These are phyloP conservation scores for Colletotrichum nymphaeae DNA, from an alignment of 2,329 filamentous ascomycete genomes.

Conservation along the genomic window DNA sequence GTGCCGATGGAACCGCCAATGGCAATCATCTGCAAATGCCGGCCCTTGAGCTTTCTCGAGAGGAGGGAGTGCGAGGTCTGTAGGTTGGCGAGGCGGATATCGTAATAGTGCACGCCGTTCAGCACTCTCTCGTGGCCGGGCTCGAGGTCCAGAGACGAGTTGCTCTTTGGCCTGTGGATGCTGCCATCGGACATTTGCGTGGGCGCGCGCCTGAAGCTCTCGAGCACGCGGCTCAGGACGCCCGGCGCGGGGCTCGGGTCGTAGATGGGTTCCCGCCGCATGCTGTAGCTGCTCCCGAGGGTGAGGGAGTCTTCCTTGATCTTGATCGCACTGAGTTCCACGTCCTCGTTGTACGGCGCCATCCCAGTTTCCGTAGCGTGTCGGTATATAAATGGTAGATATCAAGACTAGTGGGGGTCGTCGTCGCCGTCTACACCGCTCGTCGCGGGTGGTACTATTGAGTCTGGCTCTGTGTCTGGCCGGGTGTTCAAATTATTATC, in stretches of 20 bases:
- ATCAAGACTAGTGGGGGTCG: neutral
- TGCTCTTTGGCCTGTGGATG: conserved; percentile 54
- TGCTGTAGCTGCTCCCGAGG: conserved; percentile 62
- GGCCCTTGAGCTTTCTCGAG: conserved; percentile 80
- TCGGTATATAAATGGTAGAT: neutral
- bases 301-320: conserved; percentile 68
- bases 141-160: conserved; percentile 45
- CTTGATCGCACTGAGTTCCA: conserved; percentile 69
- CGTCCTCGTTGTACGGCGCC: conserved; percentile 52
- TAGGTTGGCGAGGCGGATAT: conserved; percentile 69
- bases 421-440: neutral
- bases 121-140: conserved; percentile 43
- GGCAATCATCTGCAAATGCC: conserved; percentile 97
- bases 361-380: conserved; percentile 40
- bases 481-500: neutral
- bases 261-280: conserved; percentile 63
- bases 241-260: conserved; percentile 48
- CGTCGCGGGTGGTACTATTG: neutral
- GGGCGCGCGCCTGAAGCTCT: conserved; percentile 74
- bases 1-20: conserved; percentile 94
- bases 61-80: conserved; percentile 83
- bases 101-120: conserved; percentile 62
- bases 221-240: conserved; percentile 59
- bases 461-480: neutral
- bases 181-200: conserved; percentile 51